Conservation (phyloP, 2,329 filamentous ascomycete genomes). For the Alternaria burnsii region DNA sequence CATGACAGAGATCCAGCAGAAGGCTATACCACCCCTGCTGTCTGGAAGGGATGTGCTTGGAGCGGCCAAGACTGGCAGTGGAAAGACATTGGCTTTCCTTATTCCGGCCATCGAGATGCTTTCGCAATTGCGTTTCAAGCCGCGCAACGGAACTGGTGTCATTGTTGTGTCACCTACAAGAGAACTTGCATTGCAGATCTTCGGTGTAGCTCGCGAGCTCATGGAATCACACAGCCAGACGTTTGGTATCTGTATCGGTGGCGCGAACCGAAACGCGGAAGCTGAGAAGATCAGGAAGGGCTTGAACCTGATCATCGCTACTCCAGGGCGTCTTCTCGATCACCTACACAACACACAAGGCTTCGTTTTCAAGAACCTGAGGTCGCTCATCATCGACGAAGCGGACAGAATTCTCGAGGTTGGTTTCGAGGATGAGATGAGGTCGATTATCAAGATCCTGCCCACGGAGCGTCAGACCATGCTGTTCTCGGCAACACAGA, state of each 20-base stretch:
- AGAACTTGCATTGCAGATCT: conserved; percentile 58
- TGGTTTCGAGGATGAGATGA: conserved; percentile 98
- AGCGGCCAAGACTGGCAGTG: conserved; percentile 93
- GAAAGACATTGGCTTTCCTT: conserved; percentile 94
- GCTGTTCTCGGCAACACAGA: conserved; percentile 99
- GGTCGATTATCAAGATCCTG: conserved; percentile 93
- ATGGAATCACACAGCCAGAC: conserved; percentile 95
- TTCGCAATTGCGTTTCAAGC: conserved; percentile 89
- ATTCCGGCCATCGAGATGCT: conserved; percentile 96
- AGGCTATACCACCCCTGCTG: conserved; percentile 85
- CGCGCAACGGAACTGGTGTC: conserved; percentile 83
- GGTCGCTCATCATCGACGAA: conserved; percentile 93
- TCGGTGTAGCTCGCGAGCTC: conserved; percentile 90
- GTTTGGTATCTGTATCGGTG: conserved; percentile 94
- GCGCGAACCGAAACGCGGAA: conserved; percentile 88
- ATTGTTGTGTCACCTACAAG: conserved; percentile 75
- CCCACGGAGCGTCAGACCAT: conserved; percentile 83
- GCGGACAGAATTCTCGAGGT: conserved; percentile 96
- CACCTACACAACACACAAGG: conserved; percentile 91
- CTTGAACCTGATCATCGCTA: conserved; percentile 93
- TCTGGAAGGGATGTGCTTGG: conserved; percentile 90
- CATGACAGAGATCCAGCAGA: conserved; percentile 94
- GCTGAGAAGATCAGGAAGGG: conserved; percentile 94
- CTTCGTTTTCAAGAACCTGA: conserved; percentile 91
- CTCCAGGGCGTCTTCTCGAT: conserved; percentile 89